Evolutionary conservation across 1,284 basidiomycete genomes (phyloP), one percentile per base, ranked within the genome.

Genomic region (Austroboletus rostrupii): DNA sequence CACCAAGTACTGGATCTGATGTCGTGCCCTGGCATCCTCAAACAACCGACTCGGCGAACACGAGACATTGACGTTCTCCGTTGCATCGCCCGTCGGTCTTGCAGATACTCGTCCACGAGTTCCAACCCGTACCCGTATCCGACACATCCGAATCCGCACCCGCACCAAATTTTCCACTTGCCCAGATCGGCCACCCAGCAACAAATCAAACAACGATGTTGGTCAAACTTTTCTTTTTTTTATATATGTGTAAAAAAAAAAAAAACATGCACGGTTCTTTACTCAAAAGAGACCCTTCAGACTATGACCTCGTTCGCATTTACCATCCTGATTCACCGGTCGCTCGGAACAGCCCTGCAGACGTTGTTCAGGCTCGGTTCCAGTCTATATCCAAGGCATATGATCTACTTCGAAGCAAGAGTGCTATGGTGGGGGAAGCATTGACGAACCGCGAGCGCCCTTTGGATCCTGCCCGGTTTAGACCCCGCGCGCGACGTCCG

Each of bases 101-200:
- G 59, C 37, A 57, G 57, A n/a, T 52, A 52, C 46, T 55, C 53
- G 1, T 59, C 55, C 33, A 59, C 57, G 3, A 53, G 54, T 19
- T 55, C 51, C 39, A 77, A 77, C 53, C 72, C 72, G 6, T 80
- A 72, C 46, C 83, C 85, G 1, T 87, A 76, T 42, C 85, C 85
- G 1, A 62, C 59, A 0, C 66, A 76, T 46, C 49, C 72, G 12
- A 72, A 76, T 50, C 85, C 85, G 1, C 80, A 79, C 4, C 81
- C 85, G 0, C 76, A 83, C 59, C 81, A 87, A 59, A 81, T 87
- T 49, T 87, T 87, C 59, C 85, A 87, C 62, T 69, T 87, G 1
- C 73, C 78, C 2, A 64, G 65, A 11, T 72, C 69, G 14, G 83
- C 84, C 5, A 73, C 81, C 0, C 75, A 77, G 47, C 62, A 70